Evolutionary conservation across 208 protist species (phyloP).

Genomic region (Tritrichomonas foetus): DNA sequence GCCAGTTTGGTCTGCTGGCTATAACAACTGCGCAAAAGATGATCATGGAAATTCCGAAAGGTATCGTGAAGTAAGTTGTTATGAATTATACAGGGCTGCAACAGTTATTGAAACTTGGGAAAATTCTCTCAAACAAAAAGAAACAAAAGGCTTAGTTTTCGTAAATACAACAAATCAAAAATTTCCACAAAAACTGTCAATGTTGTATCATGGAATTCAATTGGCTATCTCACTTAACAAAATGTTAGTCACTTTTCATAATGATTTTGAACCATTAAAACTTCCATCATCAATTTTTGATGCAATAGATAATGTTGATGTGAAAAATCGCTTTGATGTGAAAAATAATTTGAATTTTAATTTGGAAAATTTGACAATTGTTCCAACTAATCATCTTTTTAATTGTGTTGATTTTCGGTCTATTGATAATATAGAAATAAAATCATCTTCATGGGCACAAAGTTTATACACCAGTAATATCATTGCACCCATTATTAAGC

Average conservation of each 20-base stretch:
- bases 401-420: background rate
- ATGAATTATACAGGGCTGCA: background rate
- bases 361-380: background rate
- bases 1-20: slow-evolving; percentile 10
- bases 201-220: background rate
- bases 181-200: background rate
- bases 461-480: background rate
- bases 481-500: background rate
- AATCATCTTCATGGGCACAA: background rate
- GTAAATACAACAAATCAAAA: background rate
- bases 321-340: background rate
- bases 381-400: background rate
- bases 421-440: background rate
- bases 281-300: background rate
- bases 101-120: background rate
- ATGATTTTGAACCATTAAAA: background rate
- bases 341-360: background rate
- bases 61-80: background rate
- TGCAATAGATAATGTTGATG: background rate
- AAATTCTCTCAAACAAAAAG: background rate
- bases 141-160: background rate
- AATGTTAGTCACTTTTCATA: background rate
- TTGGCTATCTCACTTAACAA: background rate
- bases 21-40: background rate
- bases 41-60: background rate